A percentile compares a stretch with the other conserved stretches of the same genome.
These are phyloP conservation scores for Elsinoe necatrix DNA, from an alignment of 2,329 filamentous ascomycete genomes.

Conservation along the genomic window DNA sequence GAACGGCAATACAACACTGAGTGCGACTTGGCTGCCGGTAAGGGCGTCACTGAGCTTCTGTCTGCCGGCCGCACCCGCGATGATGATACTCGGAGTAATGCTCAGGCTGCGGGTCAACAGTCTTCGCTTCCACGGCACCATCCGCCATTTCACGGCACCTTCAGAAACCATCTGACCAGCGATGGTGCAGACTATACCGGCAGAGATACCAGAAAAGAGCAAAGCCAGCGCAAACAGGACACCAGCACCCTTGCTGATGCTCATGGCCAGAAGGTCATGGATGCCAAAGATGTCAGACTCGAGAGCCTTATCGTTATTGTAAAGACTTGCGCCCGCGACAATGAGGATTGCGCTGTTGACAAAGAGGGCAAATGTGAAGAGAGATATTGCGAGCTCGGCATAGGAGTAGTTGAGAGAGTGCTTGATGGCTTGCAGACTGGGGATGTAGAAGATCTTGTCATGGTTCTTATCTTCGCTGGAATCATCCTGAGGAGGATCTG, in stretches of 20 bases:
- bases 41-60: conserved; percentile 62
- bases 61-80: conserved; percentile 68
- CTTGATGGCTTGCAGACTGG: conserved; percentile 32
- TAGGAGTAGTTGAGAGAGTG: conserved; percentile 35
- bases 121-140: conserved; percentile 69
- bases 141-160: conserved; percentile 66
- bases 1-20: conserved; percentile 73
- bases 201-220: conserved; percentile 69
- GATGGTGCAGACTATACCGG: conserved; percentile 83
- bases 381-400: conserved; percentile 32
- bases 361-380: conserved; percentile 37
- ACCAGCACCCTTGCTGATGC: conserved; percentile 66
- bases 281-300: conserved; percentile 77
- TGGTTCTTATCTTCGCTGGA: conserved; percentile 24
- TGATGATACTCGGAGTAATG: conserved; percentile 74
- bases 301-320: conserved; percentile 47
- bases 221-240: conserved; percentile 78
- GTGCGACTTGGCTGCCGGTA: conserved; percentile 66
- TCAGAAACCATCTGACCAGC: conserved; percentile 83
- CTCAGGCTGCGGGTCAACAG: conserved; percentile 70
- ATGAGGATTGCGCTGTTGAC: conserved; percentile 38
- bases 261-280: conserved; percentile 59
- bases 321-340: conserved; percentile 64
- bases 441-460: conserved; percentile 30
- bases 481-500: conserved; percentile 15